These are phyloP conservation scores for Fragaria nilgerrensis DNA, from an alignment of 306 rosid genomes.

Conservation along the genomic window DNA sequence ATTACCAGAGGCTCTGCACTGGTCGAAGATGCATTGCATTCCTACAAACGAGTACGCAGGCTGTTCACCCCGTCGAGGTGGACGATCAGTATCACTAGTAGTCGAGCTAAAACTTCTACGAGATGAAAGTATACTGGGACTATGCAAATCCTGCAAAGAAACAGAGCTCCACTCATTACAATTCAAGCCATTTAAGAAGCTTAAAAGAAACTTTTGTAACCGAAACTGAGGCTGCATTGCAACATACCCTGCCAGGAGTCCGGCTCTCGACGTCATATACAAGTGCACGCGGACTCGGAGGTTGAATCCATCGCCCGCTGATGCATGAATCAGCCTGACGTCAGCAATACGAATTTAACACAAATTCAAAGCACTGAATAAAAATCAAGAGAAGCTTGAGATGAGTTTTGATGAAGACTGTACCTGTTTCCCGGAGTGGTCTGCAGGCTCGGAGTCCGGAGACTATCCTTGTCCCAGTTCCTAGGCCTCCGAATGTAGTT, in stretches of 20 bases:
- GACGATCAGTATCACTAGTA: conserved; percentile 66
- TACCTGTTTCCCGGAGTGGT: conserved; percentile 98
- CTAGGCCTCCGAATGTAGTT: conserved; percentile 71
- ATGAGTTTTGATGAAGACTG: conserved; percentile 20
- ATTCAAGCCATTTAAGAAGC: not conserved
- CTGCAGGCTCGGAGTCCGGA: conserved; percentile 57
- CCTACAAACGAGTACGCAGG: conserved; percentile 92
- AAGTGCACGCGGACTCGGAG: conserved; percentile 66
- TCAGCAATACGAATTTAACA: conserved; percentile 81
- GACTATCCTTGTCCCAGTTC: conserved; percentile 79
- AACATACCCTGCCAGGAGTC: conserved; percentile 72
- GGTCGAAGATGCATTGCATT: conserved; percentile 97
- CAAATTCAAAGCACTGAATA: conserved; percentile 25
- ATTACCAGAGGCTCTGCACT: conserved; percentile 86
- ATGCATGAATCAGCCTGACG: conserved; percentile 91
- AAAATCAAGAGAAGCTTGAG: conserved; percentile 24
- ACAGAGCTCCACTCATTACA: not conserved
- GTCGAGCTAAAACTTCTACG: conserved; percentile 81
- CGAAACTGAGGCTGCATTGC: conserved; percentile 14
- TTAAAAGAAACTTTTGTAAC: not conserved
- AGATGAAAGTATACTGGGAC: conserved; percentile 53
- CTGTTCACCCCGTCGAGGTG: conserved; percentile 57
- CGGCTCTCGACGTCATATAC: conserved; percentile 85
- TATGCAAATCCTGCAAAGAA: conserved; percentile 57
- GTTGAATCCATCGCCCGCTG: conserved; percentile 90